These are phyloP conservation scores for Alternaria alternata DNA, from an alignment of 2,329 filamentous ascomycete species.

Conservation along the genomic window DNA sequence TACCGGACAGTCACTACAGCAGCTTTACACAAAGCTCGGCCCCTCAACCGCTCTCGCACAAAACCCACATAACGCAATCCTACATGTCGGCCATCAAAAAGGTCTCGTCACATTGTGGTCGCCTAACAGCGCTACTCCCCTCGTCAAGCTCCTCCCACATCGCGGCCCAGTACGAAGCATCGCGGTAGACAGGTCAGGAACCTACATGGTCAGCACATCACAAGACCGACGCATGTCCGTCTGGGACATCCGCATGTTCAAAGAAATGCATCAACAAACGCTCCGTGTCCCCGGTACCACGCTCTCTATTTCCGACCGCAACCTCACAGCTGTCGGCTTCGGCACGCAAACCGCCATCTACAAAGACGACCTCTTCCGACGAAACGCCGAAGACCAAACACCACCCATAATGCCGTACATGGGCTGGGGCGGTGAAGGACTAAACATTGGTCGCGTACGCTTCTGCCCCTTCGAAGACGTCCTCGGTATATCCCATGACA, in stretches of 20 bases:
- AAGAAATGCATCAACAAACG: slow-evolving; percentile 84
- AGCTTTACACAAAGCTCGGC: slow-evolving; percentile 84
- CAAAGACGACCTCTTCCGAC: slow-evolving; percentile 82
- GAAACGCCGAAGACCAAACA: slow-evolving; percentile 71
- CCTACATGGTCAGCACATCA: slow-evolving; percentile 94
- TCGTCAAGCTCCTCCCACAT: slow-evolving; percentile 92
- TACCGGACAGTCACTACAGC: slow-evolving; percentile 86
- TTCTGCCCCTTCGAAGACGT: slow-evolving; percentile 98
- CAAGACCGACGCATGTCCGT: slow-evolving; percentile 92
- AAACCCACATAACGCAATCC: slow-evolving; percentile 90
- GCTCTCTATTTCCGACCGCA: slow-evolving; percentile 86
- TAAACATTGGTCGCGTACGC: slow-evolving; percentile 77
- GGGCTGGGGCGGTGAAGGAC: slow-evolving; percentile 87
- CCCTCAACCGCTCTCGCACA: slow-evolving; percentile 83
- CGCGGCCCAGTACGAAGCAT: slow-evolving; percentile 85
- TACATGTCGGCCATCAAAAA: slow-evolving; percentile 94
- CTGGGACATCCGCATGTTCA: slow-evolving; percentile 95
- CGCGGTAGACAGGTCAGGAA: slow-evolving; percentile 85
- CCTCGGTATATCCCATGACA: slow-evolving; percentile 82
- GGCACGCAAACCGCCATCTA: slow-evolving; percentile 89
- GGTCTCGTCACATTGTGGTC: slow-evolving; percentile 96
- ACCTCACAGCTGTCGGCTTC: slow-evolving; percentile 88
- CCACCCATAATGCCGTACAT: slow-evolving; percentile 88
- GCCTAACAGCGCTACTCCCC: slow-evolving; percentile 82
- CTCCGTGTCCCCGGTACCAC: slow-evolving; percentile 83